A percentile compares a stretch with the other conserved stretches of the same genome.
Conservation (phyloP, 1,284 basidiomycete species). For the Ceratorhiza oryzae-sativae region DNA sequence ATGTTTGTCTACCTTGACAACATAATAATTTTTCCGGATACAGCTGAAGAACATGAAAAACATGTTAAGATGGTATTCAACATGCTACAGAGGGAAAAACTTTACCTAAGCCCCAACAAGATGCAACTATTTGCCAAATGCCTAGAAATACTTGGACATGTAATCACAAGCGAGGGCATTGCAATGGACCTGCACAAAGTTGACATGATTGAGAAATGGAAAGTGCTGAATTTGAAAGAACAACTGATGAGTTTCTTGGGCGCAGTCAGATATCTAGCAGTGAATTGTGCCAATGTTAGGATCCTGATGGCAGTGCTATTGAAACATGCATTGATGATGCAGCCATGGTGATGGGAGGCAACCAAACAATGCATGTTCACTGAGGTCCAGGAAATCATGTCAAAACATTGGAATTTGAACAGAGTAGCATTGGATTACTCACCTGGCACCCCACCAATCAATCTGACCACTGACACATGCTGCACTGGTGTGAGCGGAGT, state of each 20-base stretch:
- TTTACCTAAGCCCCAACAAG: slow-evolving; percentile 46
- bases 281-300: slow-evolving; percentile 46
- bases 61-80: slow-evolving; percentile 49
- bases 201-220: not conserved
- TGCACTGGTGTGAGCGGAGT: slow-evolving; percentile 52
- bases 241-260: slow-evolving; percentile 56
- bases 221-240: slow-evolving; percentile 48
- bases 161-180: slow-evolving; percentile 50
- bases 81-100: slow-evolving; percentile 46
- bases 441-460: slow-evolving; percentile 3
- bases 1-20: slow-evolving; percentile 43
- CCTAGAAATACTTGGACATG: slow-evolving; percentile 51
- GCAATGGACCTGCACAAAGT: too few species aligned
- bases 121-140: slow-evolving; percentile 40
- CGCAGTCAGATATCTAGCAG: slow-evolving; percentile 52
- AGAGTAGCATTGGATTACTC: slow-evolving; percentile 48
- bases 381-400: slow-evolving; percentile 49
- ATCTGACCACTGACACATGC: slow-evolving; percentile 46
- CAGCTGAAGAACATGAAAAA: slow-evolving; percentile 45
- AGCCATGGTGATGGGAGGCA: slow-evolving; percentile 46
- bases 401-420: slow-evolving; percentile 43
- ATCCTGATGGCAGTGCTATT: slow-evolving; percentile 45
- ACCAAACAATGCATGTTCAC: slow-evolving; percentile 52
- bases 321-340: slow-evolving; percentile 45
- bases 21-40: slow-evolving; percentile 49